phyloP scores from a whole-genome alignment of 495 filamentous ascomycete genomes.

The Parmelia sp. region DNA sequence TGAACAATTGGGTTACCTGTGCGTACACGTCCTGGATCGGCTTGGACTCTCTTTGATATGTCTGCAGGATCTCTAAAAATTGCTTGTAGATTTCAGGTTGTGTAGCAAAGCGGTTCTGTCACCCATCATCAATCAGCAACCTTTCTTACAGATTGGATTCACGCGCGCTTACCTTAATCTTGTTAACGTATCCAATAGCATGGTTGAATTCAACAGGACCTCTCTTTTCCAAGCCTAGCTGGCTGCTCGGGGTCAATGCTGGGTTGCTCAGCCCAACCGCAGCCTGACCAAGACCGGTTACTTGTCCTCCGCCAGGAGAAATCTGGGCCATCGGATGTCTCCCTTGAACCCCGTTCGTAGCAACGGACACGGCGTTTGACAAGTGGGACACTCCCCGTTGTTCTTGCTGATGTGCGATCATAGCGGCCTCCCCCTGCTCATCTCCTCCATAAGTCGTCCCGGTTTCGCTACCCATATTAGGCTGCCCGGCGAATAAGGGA shows the following conservation, averaged over 20 bases:
- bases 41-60: slow-evolving; percentile 96
- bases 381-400: slow-evolving; percentile 75
- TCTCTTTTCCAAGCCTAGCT: slow-evolving; percentile 68
- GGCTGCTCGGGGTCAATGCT: slow-evolving; percentile 45
- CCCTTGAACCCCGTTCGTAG: slow-evolving; percentile 40
- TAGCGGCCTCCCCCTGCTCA: slow-evolving; percentile 44
- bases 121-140: slow-evolving; percentile 3
- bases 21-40: slow-evolving; percentile 98
- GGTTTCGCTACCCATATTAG: slow-evolving; percentile 16
- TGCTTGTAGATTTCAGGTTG: slow-evolving; percentile 99
- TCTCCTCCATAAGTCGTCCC: slow-evolving; percentile 35
- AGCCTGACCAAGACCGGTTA: slow-evolving; percentile 16
- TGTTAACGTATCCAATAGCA: slow-evolving; percentile 99
- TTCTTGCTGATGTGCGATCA: slow-evolving; percentile 65
- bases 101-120: slow-evolving; percentile 85
- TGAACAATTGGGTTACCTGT: slow-evolving; percentile 92
- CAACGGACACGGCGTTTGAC: slow-evolving; percentile 67
- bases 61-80: slow-evolving; percentile 97
- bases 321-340: slow-evolving; percentile 40
- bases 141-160: not conserved
- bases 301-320: slow-evolving; percentile 35
- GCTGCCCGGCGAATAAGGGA: slow-evolving; percentile 23
- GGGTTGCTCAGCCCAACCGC: slow-evolving; percentile 30
- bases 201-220: slow-evolving; percentile 99
- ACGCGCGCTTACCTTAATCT: slow-evolving; percentile 77